Conservation (phyloP, 768 basidiomycete genomes). For the Clitopilus hobsonii region DNA sequence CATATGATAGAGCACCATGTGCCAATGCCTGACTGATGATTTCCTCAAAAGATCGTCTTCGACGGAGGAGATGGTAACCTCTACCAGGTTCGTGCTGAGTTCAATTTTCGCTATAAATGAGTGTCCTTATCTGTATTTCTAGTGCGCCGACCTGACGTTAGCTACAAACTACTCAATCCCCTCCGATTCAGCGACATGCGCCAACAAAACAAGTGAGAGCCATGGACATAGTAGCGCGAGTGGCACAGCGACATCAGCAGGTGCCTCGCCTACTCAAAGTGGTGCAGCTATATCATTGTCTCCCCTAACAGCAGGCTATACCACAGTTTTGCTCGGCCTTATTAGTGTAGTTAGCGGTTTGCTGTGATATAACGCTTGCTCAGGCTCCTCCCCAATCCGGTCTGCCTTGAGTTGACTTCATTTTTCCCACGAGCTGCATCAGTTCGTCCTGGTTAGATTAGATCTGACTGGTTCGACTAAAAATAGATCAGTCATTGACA, state of each 20-base stretch:
- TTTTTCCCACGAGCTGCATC: not conserved
- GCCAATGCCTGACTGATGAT: not conserved
- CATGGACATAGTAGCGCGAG: not conserved
- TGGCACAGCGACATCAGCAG: not conserved
- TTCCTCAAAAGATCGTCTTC: slow-evolving; percentile 49
- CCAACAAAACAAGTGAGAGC: slow-evolving; percentile 23
- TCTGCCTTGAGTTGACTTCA: not conserved
- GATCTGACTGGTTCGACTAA: not conserved
- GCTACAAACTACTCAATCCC: slow-evolving; percentile 44
- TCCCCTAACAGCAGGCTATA: slow-evolving; percentile 4
- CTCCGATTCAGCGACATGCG: slow-evolving; percentile 30
- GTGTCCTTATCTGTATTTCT: slow-evolving; percentile 21
- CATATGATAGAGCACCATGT: not conserved
- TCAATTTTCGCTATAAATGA: not conserved
- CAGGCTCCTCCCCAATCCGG: not conserved
- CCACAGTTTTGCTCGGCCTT: slow-evolving; percentile 2
- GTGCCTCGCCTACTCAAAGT: not conserved
- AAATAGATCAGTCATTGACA: not conserved
- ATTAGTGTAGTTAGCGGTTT: not conserved
- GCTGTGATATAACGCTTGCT: not conserved
- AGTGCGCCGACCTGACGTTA: slow-evolving; percentile 78
- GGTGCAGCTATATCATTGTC: not conserved
- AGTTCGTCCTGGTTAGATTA: not conserved
- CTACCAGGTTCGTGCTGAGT: slow-evolving; percentile 48
- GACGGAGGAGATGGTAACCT: slow-evolving; percentile 65